Percentiles rank a stretch among this genome's conserved stretches.
Evolutionary conservation across 23 red algal species (phyloP).

Genomic region (Cyanidioschyzon merolae): DNA sequence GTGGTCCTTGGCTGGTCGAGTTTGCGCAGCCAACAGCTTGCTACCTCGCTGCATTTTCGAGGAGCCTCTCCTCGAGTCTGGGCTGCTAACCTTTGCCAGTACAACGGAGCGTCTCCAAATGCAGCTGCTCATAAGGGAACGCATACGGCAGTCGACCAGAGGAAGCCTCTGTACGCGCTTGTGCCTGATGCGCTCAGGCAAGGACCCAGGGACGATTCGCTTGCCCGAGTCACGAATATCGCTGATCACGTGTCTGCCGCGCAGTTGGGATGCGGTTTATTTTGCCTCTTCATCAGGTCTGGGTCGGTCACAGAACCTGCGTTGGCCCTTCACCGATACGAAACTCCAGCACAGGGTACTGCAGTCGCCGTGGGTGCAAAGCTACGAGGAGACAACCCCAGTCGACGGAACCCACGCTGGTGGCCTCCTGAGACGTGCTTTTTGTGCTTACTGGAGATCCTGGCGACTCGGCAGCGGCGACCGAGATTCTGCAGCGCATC

Average conservation of each 20-base stretch:
- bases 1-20: slow-evolving; percentile 48
- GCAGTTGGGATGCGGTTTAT: background rate
- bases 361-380: background rate
- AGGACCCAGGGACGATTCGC: background rate
- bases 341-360: background rate
- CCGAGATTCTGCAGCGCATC: background rate
- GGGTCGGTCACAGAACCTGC: background rate
- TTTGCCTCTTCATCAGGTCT: background rate
- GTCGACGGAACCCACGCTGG: background rate
- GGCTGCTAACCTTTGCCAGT: slow-evolving; percentile 38
- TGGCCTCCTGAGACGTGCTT: background rate
- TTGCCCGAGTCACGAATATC: slow-evolving; percentile 5
- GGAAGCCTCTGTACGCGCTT: slow-evolving; percentile 6
- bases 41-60: slow-evolving; percentile 21
- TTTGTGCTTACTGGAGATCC: slow-evolving; percentile 1
- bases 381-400: background rate
- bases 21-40: slow-evolving; percentile 50
- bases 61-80: background rate
- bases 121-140: background rate
- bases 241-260: background rate
- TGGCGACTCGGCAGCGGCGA: background rate
- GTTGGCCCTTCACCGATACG: background rate
- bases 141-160: background rate
- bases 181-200: background rate
- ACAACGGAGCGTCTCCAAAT: slow-evolving; percentile 30